phyloP scores from a whole-genome alignment of 371 early-diverging fungal genomes.

The Lichtheimia hyalospora region DNA sequence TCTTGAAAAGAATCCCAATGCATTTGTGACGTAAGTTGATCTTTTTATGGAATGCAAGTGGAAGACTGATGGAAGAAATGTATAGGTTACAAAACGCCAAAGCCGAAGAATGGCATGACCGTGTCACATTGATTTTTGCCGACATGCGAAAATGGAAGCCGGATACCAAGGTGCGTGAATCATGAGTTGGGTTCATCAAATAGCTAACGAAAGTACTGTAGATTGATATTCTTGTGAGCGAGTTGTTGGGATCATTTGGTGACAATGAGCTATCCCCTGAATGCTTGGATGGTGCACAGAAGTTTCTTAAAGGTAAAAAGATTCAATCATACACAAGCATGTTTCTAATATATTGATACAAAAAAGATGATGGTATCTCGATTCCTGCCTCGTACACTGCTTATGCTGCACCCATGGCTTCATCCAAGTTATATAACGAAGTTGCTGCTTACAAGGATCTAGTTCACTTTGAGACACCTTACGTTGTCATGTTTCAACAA shows the following conservation, averaged over 20 bases:
- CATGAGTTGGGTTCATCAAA: neutral
- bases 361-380: conserved; percentile 77
- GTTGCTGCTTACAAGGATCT: conserved; percentile 67
- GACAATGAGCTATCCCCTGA: conserved; percentile 98
- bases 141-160: conserved; percentile 93
- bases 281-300: conserved; percentile 92
- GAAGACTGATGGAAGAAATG: neutral
- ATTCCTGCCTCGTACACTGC: conserved; percentile 86
- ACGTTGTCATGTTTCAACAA: conserved; percentile 89
- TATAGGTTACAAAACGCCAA: conserved; percentile 76
- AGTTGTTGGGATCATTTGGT: conserved; percentile 93
- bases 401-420: conserved; percentile 84
- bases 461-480: conserved; percentile 81
- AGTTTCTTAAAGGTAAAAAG: conserved; percentile 70
- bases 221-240: conserved; percentile 86
- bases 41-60: neutral
- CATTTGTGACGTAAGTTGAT: conserved; percentile 80
- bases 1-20: conserved; percentile 95
- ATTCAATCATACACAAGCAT: neutral
- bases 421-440: conserved; percentile 71
- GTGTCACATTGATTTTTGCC: conserved; percentile 78
- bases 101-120: conserved; percentile 75
- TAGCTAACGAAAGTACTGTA: conserved; percentile 1
- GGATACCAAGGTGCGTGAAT: conserved; percentile 54
- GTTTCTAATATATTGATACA: neutral